Base-by-base conservation (phyloP, 1,284 basidiomycete genomes). In the Sporisorium exsertum region DNA sequence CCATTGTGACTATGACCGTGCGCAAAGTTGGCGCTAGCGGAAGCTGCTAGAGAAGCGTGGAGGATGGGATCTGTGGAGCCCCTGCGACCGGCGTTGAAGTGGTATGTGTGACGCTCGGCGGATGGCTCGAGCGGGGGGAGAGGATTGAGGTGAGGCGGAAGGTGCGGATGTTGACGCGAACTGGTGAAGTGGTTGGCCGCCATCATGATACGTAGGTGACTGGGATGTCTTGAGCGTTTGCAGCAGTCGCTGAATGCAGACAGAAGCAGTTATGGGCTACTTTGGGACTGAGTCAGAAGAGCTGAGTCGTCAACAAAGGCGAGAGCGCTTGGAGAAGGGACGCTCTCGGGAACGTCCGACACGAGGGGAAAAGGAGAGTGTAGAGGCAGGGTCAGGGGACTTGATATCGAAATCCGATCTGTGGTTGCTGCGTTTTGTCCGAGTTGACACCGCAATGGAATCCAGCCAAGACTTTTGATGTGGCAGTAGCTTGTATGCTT, bases 11-110 rank as follows among this genome's bases (percentile, higher is more conserved):
- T 57, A 29, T 73, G 71, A 13, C 56, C 58, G 37, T 77, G 64
- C 33, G 75, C 70, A 45, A 60, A 58, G 54, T 58, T 67, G 35
- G 72, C 72, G 50, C 68, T 64, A 2, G 78, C 72, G 10, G 72
- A 68, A n/a, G 78, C 71, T 20, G 78, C 78, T 37, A 80, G 53
- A 2, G 75, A 78, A 20, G 78, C 72, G 42, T 80, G 78, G 18
- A 80, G 63, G 49, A 75, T 65, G 45, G 78, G 78, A 50, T 80
- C 78, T 32, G 78, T 80, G 8, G 75, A 78, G 49, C 78, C 78
- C 33, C 78, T 50, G 24, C 65, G 70, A 5, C 56, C 60, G 22
- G 64, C 50, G 47, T 70, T 54, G 45, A 60, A 58, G 54, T 75
- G 58, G 49, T 65, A 64, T 20, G 58, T 46, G 43, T 72, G 74